Percentiles rank a stretch among this genome's conserved stretches.
phyloP scores from a whole-genome alignment of 371 early-diverging fungal genomes.

The Syncephalastrum sp. region DNA sequence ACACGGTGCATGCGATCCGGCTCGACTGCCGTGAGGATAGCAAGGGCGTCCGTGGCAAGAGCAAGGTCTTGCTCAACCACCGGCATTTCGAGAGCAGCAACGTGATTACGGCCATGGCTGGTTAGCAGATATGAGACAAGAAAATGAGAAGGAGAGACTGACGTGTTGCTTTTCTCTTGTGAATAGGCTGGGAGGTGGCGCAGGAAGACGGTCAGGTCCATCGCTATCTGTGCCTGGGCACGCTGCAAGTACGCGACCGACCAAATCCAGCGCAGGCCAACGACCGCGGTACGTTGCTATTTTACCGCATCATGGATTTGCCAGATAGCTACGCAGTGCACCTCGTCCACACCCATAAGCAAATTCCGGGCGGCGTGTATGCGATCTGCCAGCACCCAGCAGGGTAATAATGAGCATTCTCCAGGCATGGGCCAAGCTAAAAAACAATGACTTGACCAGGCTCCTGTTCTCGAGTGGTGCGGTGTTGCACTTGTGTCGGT shows the following conservation, averaged over 20 bases:
- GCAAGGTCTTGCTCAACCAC: too few relatives aligned
- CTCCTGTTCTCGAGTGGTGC: conserved; percentile 39
- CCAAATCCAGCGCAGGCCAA: conserved; percentile 12
- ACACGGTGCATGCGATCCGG: too few relatives aligned
- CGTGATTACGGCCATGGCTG: conserved; percentile 5
- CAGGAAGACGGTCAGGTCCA: conserved; percentile 15
- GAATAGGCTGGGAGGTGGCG: conserved; percentile 34
- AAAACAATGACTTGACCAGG: conserved; percentile 9
- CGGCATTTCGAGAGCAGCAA: neutral
- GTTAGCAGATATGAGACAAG: neutral
- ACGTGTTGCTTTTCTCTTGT: conserved; percentile 5
- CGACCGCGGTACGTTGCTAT: conserved; percentile 29
- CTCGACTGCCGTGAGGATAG: too few relatives aligned
- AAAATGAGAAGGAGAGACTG: conserved; percentile 3
- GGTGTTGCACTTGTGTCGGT: conserved; percentile 27
- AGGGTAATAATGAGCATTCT: conserved; percentile 23
- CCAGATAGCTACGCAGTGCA: conserved; percentile 18
- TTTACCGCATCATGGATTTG: conserved; percentile 25
- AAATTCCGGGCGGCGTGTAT: conserved; percentile 35
- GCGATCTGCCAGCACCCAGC: conserved; percentile 43
- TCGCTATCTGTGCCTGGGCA: conserved; percentile 41
- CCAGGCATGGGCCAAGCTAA: neutral
- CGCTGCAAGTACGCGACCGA: conserved; percentile 20
- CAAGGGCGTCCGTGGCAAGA: too few relatives aligned
- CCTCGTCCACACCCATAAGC: conserved; percentile 31